Percentiles rank a stretch among this genome's conserved stretches.
phyloP scores from a whole-genome alignment of 202 grass and related monocot genomes.

The Schoenoplectus triqueter region DNA sequence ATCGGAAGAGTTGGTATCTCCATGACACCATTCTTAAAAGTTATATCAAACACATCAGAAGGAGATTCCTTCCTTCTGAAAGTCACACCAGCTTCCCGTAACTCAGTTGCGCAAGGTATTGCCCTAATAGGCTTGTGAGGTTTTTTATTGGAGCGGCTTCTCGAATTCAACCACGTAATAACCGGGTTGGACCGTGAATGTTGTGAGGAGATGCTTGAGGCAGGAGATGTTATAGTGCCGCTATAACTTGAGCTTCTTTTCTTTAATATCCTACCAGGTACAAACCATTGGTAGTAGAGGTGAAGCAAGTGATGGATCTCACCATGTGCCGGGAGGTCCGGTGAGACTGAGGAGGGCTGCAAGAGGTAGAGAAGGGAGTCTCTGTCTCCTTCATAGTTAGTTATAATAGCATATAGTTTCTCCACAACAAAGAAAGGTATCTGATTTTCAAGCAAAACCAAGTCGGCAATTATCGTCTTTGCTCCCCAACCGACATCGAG shows the following conservation, averaged over 20 bases:
- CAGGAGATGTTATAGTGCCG: background rate
- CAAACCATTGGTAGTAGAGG: constrained; percentile 73
- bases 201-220: background rate
- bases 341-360: constrained; percentile 50
- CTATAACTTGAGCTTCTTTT: constrained; percentile 1
- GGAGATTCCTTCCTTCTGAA: constrained; percentile 49
- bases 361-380: constrained; percentile 44
- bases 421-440: constrained; percentile 28
- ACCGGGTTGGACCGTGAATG: background rate
- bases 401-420: constrained; percentile 38
- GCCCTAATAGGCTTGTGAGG: background rate
- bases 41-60: constrained; percentile 49
- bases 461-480: constrained; percentile 37
- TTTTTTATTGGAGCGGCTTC: constrained; percentile 24
- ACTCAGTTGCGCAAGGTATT: constrained; percentile 53
- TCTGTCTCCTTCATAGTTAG: constrained; percentile 23
- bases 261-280: constrained; percentile 39
- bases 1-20: constrained; percentile 59
- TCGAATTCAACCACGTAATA: constrained; percentile 27
- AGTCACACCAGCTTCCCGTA: constrained; percentile 47
- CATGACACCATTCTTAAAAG: constrained; percentile 49
- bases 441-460: constrained; percentile 31
- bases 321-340: constrained; percentile 40
- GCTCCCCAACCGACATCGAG: constrained; percentile 34
- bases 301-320: constrained; percentile 65